phyloP scores from a whole-genome alignment of 441 rosid species.

The Brassica balearica region DNA sequence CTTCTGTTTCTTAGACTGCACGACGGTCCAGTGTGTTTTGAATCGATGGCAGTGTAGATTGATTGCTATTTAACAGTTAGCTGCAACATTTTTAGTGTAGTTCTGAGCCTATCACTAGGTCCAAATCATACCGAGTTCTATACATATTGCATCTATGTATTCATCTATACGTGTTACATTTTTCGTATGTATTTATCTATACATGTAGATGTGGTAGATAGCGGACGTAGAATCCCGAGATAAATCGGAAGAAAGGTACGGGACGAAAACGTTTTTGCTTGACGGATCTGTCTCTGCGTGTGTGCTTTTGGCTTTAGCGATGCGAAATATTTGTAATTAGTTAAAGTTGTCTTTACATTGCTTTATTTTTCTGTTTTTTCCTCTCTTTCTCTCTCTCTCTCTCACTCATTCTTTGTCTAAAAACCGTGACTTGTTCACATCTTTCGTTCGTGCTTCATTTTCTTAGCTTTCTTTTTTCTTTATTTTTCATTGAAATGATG shows the following conservation, averaged over 20 bases:
- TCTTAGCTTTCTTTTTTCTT: constrained; percentile 17
- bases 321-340: constrained; percentile 36
- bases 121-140: constrained; percentile 35
- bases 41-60: constrained; percentile 43
- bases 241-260: constrained; percentile 46
- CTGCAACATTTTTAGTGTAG: constrained; percentile 48
- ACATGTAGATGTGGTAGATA: constrained; percentile 29
- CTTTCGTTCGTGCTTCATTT: constrained; percentile 30
- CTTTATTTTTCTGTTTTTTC: constrained; percentile 21
- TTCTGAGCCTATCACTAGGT: constrained; percentile 48
- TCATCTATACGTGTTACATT: constrained; percentile 23
- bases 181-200: constrained; percentile 8
- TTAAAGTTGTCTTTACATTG: constrained; percentile 43
- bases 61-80: constrained; percentile 41
- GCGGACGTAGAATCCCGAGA: constrained; percentile 48
- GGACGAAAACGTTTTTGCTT: constrained; percentile 44
- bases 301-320: constrained; percentile 39
- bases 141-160: constrained; percentile 21
- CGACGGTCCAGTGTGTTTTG: constrained; percentile 39
- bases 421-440: constrained; percentile 45
- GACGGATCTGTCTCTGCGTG: constrained; percentile 43
- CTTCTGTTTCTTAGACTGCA: constrained; percentile 42
- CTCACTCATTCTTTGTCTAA: constrained; percentile 21
- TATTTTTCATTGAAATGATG: neutral
- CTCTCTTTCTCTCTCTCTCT: constrained; percentile 24